Conservation (phyloP, 169 alveolate species). For the Plasmodium yoelii region DNA sequence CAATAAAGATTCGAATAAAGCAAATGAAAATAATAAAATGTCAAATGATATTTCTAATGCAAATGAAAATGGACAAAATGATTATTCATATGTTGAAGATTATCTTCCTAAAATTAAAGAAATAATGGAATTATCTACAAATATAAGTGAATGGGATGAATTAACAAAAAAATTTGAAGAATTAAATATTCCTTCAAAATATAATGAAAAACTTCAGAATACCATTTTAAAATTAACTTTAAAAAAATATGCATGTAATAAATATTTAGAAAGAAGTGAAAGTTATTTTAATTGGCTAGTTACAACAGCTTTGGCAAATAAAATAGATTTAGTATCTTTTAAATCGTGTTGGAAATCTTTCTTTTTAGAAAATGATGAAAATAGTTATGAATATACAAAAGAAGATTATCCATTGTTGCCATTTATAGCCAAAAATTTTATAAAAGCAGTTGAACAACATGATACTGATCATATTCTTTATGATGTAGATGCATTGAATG, state of each 20-base stretch:
- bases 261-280: slow-evolving; percentile 53
- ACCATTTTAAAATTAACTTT: slow-evolving; percentile 52
- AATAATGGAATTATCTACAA: slow-evolving; percentile 54
- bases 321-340: slow-evolving; percentile 58
- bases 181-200: slow-evolving; percentile 47
- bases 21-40: background rate
- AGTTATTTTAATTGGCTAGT: slow-evolving; percentile 54
- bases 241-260: slow-evolving; percentile 75
- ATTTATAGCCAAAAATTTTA: slow-evolving; percentile 47
- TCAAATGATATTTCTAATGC: background rate
- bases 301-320: slow-evolving; percentile 33
- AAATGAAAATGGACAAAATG: background rate
- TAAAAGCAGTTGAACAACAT: slow-evolving; percentile 41
- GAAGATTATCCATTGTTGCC: slow-evolving; percentile 73
- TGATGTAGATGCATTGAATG: slow-evolving; percentile 28
- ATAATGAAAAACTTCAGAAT: slow-evolving; percentile 56
- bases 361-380: slow-evolving; percentile 60
- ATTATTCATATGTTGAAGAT: slow-evolving; percentile 35
- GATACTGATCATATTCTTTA: slow-evolving; percentile 56
- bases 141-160: slow-evolving; percentile 38
- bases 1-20: background rate
- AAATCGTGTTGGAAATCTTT: slow-evolving; percentile 73
- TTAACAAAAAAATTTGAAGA: slow-evolving; percentile 57
- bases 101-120: slow-evolving; percentile 68
- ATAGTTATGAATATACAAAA: slow-evolving; percentile 67